phyloP scores from a whole-genome alignment of 352 stramenopile species.

The Pythium aquatile region DNA sequence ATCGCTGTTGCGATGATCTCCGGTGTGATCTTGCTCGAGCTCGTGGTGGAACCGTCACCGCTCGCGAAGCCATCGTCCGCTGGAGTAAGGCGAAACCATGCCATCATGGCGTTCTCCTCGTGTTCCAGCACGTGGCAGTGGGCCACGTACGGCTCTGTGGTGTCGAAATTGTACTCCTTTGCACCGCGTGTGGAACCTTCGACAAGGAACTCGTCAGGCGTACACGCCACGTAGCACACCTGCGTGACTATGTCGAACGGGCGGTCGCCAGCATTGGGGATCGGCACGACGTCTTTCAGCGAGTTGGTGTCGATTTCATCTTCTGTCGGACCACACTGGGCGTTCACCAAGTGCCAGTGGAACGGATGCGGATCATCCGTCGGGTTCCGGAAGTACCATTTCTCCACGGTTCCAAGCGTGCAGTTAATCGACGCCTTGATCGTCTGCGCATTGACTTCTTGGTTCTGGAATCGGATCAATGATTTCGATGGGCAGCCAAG shows the following conservation, averaged over 20 bases:
- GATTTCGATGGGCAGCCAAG: slow-evolving; percentile 37
- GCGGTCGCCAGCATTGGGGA: slow-evolving; percentile 53
- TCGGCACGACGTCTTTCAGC: slow-evolving; percentile 68
- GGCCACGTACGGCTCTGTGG: slow-evolving; percentile 62
- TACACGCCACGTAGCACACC: slow-evolving; percentile 76
- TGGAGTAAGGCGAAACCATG: slow-evolving; percentile 57
- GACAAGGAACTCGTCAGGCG: slow-evolving; percentile 65
- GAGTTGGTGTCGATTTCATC: slow-evolving; percentile 60
- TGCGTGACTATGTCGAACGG: slow-evolving; percentile 45
- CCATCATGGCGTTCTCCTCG: slow-evolving; percentile 77
- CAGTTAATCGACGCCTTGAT: slow-evolving; percentile 43
- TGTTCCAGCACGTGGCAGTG: slow-evolving; percentile 81
- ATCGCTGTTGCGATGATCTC: slow-evolving; percentile 59
- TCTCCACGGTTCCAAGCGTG: slow-evolving; percentile 72
- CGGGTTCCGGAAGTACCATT: slow-evolving; percentile 79
- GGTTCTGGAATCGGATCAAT: slow-evolving; percentile 50
- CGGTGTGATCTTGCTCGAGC: slow-evolving; percentile 39
- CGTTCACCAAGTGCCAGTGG: slow-evolving; percentile 77
- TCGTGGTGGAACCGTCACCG: slow-evolving; percentile 38
- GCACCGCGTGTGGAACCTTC: slow-evolving; percentile 44
- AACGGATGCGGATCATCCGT: slow-evolving; percentile 75
- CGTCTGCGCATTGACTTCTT: slow-evolving; percentile 51
- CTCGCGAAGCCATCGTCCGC: slow-evolving; percentile 38
- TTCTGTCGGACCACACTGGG: slow-evolving; percentile 60
- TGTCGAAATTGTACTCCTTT: slow-evolving; percentile 69